Base-by-base conservation (phyloP, 2,329 filamentous ascomycete genomes). In the Aureobasidium melanogenum region DNA sequence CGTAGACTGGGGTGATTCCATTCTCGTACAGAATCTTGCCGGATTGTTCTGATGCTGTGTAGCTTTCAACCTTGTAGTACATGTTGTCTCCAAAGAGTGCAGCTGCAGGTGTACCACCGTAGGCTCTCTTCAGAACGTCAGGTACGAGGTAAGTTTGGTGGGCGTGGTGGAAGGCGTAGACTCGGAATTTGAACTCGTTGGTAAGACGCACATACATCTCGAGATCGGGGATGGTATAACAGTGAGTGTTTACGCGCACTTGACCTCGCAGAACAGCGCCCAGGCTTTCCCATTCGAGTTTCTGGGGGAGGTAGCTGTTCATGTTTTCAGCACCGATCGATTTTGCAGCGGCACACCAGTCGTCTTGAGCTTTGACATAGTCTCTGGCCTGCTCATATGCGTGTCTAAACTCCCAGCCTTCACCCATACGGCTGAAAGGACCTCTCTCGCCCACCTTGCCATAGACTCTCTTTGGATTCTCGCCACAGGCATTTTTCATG, bases 401-500 rank as follows among this genome's bases (percentile, higher is more conserved):
- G 62, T 85, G 84, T 1, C 87, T 79, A 67, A 89, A 87, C 64
- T 84, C 80, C 79, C 84, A 89, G 51, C 85, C 86, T 72, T 89
- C 85, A 9, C 87, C 87, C 67, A 89, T 75, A 1, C 87, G 77
- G 63, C 82, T 87, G 60, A 78, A 78, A 0, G 84, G 84, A 0
- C 82, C 81, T 48, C 75, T 75, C 56, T 79, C 76, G 26, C 83
- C 83, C 5, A 74, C 68, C 48, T 75, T 76, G 10, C 84, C 84
- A 63, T 88, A 86, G 0, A 84, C 74, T 0, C 79, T 74, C 74
- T 88, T 88, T 1, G 86, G 76, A 66, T 89, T 89, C 72, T 89
- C 86, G 38, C 86, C 86, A 65, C 86, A 89, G 0, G 87, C 87
- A 86, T 89, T 89, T 75, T 89, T 89, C 79, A 89, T 87, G 71